Conservation (phyloP, 2,329 filamentous ascomycete genomes). For the Aspergillus floridensis region DNA sequence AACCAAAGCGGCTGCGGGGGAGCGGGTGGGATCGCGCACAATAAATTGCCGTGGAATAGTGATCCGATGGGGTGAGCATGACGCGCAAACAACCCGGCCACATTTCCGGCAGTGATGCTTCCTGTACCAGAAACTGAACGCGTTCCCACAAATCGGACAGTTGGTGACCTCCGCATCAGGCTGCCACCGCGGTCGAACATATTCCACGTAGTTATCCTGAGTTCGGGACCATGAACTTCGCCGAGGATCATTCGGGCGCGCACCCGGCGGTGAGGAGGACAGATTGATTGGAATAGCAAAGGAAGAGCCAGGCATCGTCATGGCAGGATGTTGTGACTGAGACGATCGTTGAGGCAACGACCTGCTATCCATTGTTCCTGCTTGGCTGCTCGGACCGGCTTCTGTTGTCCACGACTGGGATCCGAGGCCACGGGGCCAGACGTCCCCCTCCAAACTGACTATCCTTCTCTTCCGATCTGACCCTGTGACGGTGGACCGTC, state of each 20-base stretch:
- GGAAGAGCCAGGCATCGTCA: slow-evolving; percentile 27
- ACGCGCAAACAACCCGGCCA: slow-evolving; percentile 83
- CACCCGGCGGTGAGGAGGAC: slow-evolving; percentile 29
- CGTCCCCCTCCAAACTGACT: slow-evolving; percentile 35
- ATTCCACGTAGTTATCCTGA: slow-evolving; percentile 31
- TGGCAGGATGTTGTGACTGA: slow-evolving; percentile 10
- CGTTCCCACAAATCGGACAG: slow-evolving; percentile 73
- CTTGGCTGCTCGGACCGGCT: slow-evolving; percentile 16
- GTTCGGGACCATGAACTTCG: slow-evolving; percentile 18
- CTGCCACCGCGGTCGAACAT: slow-evolving; percentile 77
- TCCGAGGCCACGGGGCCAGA: slow-evolving; percentile 15
- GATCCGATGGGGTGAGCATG: slow-evolving; percentile 90
- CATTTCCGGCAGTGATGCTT: slow-evolving; percentile 98
- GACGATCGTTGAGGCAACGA: slow-evolving; percentile 24
- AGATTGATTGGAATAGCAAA: slow-evolving; percentile 35
- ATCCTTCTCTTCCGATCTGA: slow-evolving; percentile 45
- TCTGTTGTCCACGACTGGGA: slow-evolving; percentile 11
- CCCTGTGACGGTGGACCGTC: slow-evolving; percentile 23
- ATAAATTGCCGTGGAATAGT: slow-evolving; percentile 93
- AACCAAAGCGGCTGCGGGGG: slow-evolving; percentile 43
- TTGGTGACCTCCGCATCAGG: slow-evolving; percentile 76
- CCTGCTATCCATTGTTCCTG: slow-evolving; percentile 23
- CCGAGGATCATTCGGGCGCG: slow-evolving; percentile 7
- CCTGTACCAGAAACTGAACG: slow-evolving; percentile 80
- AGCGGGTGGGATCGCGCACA: slow-evolving; percentile 58